Conservation (phyloP, 148 eudicot species). For the Limonium bicolor region DNA sequence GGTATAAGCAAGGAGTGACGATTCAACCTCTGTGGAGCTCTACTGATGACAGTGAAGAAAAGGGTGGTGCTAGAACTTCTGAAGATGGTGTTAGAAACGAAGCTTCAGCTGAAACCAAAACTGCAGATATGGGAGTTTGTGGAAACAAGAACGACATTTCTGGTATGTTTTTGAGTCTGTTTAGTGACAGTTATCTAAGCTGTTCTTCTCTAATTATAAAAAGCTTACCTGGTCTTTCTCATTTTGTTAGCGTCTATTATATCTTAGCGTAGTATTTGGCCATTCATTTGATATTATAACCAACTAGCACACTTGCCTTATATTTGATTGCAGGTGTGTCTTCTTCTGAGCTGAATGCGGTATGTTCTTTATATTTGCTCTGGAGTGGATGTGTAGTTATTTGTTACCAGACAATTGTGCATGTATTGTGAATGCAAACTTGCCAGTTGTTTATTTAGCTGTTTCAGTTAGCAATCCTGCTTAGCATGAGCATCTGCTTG, state of each 20-base stretch:
- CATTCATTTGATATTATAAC: neutral
- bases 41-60: slow-evolving; percentile 32
- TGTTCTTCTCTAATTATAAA: neutral
- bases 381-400: too few species aligned
- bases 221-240: neutral
- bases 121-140: slow-evolving; percentile 28
- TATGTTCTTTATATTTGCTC: slow-evolving; percentile 14
- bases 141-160: slow-evolving; percentile 15
- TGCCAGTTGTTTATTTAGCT: neutral
- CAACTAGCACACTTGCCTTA: neutral
- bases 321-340: slow-evolving; percentile 29
- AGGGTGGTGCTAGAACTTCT: slow-evolving; percentile 13
- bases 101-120: slow-evolving; percentile 54
- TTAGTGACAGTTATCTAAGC: neutral
- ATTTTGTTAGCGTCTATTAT: neutral
- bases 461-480: neutral
- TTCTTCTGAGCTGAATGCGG: slow-evolving; percentile 40
- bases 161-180: slow-evolving; percentile 21
- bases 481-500: neutral
- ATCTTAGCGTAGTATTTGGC: neutral
- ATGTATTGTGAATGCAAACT: too few species aligned
- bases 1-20: slow-evolving; percentile 35
- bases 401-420: too few species aligned
- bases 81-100: slow-evolving; percentile 30
- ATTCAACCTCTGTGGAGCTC: slow-evolving; percentile 44